A percentile compares a stretch with the other conserved stretches of the same genome.
These are phyloP conservation scores for Euphorbia celastroides DNA, from an alignment of 441 rosid genomes.

Conservation along the genomic window DNA sequence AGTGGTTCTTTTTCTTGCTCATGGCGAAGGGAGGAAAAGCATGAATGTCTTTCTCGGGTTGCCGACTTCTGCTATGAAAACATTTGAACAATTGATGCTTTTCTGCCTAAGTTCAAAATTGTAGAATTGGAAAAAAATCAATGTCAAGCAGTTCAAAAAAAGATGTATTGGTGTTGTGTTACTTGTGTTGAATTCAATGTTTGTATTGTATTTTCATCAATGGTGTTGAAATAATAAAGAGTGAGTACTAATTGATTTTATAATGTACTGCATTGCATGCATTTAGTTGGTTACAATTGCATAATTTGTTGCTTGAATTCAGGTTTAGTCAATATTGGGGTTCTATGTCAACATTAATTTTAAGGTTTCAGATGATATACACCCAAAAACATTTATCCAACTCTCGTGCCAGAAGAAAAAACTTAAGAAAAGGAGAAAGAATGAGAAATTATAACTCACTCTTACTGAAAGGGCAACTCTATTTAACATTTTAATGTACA, in stretches of 20 bases:
- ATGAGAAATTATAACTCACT: no score
- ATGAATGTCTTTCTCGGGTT: slow-evolving; percentile 70
- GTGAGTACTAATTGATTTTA: no score
- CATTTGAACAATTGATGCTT: slow-evolving; percentile 41
- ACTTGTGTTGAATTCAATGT: not conserved
- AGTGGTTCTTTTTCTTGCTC: slow-evolving; percentile 66
- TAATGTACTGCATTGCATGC: not conserved
- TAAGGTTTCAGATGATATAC: no score
- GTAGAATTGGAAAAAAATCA: not conserved
- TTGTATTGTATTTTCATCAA: not conserved
- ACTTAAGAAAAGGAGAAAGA: no score
- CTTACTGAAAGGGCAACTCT: no score
- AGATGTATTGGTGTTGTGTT: not conserved
- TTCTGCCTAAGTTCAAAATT: not conserved
- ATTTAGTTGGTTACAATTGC: not conserved
- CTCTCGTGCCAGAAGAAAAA: no score
- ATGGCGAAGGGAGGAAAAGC: slow-evolving; percentile 49
- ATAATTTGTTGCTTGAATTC: not conserved
- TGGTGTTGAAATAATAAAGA: not conserved
- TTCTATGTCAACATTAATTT: no score
- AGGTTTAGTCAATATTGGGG: no score
- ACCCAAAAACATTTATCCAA: no score
- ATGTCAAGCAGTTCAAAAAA: not conserved
- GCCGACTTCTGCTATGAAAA: slow-evolving; percentile 71
- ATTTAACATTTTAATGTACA: no score